Conservation (phyloP, 257 asterid species). For the Solanum etuberosum region DNA sequence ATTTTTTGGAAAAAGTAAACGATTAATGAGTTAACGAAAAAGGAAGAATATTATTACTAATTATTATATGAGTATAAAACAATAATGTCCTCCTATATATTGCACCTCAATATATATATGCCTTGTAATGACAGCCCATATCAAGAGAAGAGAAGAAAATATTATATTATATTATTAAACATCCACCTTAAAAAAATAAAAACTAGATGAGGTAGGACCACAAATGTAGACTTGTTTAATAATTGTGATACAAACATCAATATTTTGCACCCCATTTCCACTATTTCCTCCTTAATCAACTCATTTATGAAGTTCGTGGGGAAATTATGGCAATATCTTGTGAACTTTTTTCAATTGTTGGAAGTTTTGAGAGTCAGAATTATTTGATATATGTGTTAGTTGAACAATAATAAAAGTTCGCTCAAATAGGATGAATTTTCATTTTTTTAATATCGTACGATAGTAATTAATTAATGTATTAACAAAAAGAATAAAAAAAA, state of each 20-base stretch:
- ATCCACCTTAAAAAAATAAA: not conserved
- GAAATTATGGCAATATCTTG: not conserved
- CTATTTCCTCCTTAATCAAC: not conserved
- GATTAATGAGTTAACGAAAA: not conserved
- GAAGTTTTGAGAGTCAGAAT: not conserved
- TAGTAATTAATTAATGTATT: not conserved
- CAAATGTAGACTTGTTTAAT: not conserved
- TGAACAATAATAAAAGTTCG: not conserved
- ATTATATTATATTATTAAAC: not conserved
- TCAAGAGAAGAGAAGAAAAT: not conserved
- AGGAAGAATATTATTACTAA: not conserved
- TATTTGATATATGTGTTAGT: not conserved
- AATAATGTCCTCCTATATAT: not conserved
- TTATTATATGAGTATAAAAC: not conserved
- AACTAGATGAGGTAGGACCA: not conserved
- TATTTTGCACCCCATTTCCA: not conserved
- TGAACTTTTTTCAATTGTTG: not conserved
- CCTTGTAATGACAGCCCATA: not conserved
- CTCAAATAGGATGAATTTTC: not conserved
- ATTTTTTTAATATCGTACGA: not conserved
- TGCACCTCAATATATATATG: not conserved
- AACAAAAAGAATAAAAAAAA: not conserved
- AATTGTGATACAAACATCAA: not conserved
- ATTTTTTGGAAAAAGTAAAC: not conserved
- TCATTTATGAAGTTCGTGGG: not conserved